Base-by-base conservation (phyloP, 306 rosid species). In the Trifolium dubium region DNA sequence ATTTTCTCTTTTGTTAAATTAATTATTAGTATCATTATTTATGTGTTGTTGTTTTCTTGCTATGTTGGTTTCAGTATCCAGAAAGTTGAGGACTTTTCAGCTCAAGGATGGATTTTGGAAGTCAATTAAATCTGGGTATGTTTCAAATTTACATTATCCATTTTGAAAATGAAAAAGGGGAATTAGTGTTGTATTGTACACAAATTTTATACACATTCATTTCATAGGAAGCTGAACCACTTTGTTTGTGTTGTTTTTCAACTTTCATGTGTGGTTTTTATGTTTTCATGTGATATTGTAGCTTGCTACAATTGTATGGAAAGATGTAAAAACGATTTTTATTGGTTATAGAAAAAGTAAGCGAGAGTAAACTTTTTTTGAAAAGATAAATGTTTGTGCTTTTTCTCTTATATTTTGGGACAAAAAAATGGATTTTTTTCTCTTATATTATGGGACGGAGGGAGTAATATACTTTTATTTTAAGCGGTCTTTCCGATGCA, bases 91-190 rank as follows among this genome's bases (percentile, higher is more conserved):
- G 71, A 54, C 73, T 79, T 88, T 80, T 79, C 86, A 74, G 76
- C 86, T 88, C 79, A 88, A 78, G 70, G 89, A 95, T 83, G 85
- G 93, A 76, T 92, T 92, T 47, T 94, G 99, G 99, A 96, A 94
- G 32, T 88, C 92, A 60, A 88, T 94, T 76, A 94, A 85, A 83
- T 88, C 99, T 72, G 97, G 99, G 99, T 94, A 89, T 53, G 39
- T 56, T 79, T 61, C 77, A 40, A n/a, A 39, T 76, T 74, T 47
- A 6, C 23, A 69, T 23, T 49, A 11, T 15, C 15, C 35, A 23
- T 46, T 54, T 46, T 40, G 40, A 2, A 34, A 64, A 55, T 64
- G 5, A 41, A 61, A 23, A 30, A 23, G 23, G 23, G 23, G 23
- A 0, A 23, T 23, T 23, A 23, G 23, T 0, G 23, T 23, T 23